These are phyloP conservation scores for Cladosporium sp. DNA, from an alignment of 2,329 filamentous ascomycete genomes.

Conservation along the genomic window DNA sequence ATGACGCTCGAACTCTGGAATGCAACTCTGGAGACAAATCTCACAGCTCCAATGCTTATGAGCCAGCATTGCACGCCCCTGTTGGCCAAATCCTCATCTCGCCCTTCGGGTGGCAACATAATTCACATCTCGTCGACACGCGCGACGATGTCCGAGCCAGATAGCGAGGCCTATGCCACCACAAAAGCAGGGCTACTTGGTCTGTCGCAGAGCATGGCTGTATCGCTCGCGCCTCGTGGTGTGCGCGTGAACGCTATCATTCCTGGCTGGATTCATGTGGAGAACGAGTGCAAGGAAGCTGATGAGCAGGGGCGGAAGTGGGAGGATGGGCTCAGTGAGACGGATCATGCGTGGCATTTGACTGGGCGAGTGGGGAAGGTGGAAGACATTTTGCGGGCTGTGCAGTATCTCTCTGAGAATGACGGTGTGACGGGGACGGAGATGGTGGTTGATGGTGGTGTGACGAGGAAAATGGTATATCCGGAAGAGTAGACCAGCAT, in stretches of 20 bases:
- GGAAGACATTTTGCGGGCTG: conserved; percentile 39
- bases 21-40: conserved; percentile 32
- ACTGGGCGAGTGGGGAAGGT: conserved; percentile 46
- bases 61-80: conserved; percentile 25
- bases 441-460: conserved; percentile 42
- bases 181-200: conserved; percentile 48
- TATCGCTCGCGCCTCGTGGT: conserved; percentile 38
- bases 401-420: conserved; percentile 36
- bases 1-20: conserved; percentile 36
- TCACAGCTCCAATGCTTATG: conserved; percentile 32
- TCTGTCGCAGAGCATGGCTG: conserved; percentile 44
- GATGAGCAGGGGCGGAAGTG: conserved; percentile 38
- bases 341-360: conserved; percentile 45
- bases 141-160: conserved; percentile 43
- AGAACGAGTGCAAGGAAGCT: conserved; percentile 35
- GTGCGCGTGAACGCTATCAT: conserved; percentile 46
- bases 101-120: conserved; percentile 24
- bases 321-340: conserved; percentile 42
- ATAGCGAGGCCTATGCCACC: conserved; percentile 46
- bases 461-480: conserved; percentile 42
- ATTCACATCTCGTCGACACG: conserved; percentile 48
- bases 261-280: conserved; percentile 49
- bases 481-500: conserved; percentile 21
- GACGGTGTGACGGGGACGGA: conserved; percentile 42
- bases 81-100: conserved; percentile 17